A percentile compares a stretch with the other conserved stretches of the same genome.
phyloP scores from a whole-genome alignment of 352 stramenopile genomes.

The Saprolegnia diclina region DNA sequence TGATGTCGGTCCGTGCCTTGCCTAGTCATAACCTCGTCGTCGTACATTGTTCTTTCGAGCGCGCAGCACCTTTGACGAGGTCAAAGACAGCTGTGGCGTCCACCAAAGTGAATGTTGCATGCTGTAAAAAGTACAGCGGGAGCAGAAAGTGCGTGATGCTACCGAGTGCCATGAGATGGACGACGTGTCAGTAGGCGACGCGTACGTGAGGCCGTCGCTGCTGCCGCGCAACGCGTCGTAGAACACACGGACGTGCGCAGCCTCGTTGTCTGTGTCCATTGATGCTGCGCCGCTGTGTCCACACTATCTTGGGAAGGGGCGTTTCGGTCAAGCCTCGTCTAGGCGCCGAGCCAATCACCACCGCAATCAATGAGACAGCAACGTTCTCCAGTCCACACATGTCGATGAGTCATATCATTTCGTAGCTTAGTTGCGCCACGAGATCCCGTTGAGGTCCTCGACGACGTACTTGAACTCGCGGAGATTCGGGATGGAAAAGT shows the following conservation, averaged over 20 bases:
- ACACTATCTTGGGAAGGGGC: background rate
- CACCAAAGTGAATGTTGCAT: constrained; percentile 53
- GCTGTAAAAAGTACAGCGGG: constrained; percentile 63
- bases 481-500: constrained; percentile 24
- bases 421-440: constrained; percentile 16
- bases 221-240: constrained; percentile 20
- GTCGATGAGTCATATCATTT: background rate
- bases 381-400: too few relatives aligned
- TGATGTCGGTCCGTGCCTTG: constrained; percentile 9
- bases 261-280: constrained; percentile 10
- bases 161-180: background rate
- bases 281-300: too few relatives aligned
- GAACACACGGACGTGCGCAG: constrained; percentile 1
- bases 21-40: background rate
- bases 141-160: constrained; percentile 15
- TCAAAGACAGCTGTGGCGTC: constrained; percentile 58
- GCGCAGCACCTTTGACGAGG: constrained; percentile 40
- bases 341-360: too few relatives aligned
- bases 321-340: too few relatives aligned
- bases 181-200: background rate
- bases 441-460: constrained; percentile 26
- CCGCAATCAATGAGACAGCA: too few relatives aligned
- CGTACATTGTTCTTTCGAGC: too few relatives aligned
- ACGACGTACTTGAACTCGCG: constrained; percentile 28
- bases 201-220: constrained; percentile 22